Base-by-base conservation (phyloP, 2,329 filamentous ascomycete genomes). In the Didymella exigua region DNA sequence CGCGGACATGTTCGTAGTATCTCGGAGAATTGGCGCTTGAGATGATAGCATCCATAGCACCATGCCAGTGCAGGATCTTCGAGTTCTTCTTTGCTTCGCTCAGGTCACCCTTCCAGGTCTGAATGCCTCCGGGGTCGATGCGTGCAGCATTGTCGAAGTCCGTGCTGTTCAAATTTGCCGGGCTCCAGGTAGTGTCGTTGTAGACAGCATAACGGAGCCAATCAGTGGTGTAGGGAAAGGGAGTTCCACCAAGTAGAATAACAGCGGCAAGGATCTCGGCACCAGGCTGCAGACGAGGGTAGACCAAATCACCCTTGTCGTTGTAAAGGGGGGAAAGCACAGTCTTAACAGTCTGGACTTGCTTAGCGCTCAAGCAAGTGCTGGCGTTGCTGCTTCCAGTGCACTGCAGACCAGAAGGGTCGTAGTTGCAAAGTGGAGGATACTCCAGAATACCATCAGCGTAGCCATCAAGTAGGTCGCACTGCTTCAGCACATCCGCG, bases 261-360 rank as follows among this genome's bases (percentile, higher is more conserved):
- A 58, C 56, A 18, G 75, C 71, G 4, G 77, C 76, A 7, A 71
- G 58, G 7, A 76, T 59, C 59, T 81, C 78, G 13, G 75, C 74
- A 14, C 81, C 81, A 6, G 79, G 81, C 44, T 81, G 76, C 65
- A 83, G 76, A n/a, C 77, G 73, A 2, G 82, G 81, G 63, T 79
- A 84, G 14, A 82, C 73, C 1, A 83, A 66, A 4, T 73, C 70
- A 38, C 81, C 81, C 31, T 78, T 66, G 5, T 68, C 70, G 50
- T 76, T 71, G 58, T 75, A 72, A 27, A 81, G 74, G 33, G 77
- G 76, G 11, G 69, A 68, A 63, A 77, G 80, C 14, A 79, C 71
- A 1, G 75, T 60, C 33, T 75, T 70, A 13, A 83, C 78, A 0
- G 76, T 79, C 7, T 71, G 58, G 36, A 78, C 72, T 65, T 83